Evolutionary conservation across 140 eudicot species (phyloP), one percentile per base, ranked within the genome.

Genomic region (Flaveria floridana): DNA sequence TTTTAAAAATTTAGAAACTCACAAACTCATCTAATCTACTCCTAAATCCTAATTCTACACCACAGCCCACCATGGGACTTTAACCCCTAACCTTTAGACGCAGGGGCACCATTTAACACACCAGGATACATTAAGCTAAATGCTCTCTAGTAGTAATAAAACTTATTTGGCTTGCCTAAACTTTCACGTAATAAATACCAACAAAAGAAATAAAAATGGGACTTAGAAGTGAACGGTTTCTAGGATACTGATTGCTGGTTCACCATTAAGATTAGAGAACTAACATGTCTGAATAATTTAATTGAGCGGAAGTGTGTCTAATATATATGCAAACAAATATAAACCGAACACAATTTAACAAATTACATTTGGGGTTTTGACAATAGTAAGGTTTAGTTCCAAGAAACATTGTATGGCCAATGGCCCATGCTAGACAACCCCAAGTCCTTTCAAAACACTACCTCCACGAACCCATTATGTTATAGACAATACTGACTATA

Each of bases 381-480:
- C 41, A 34, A 4, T 34, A 6, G 41, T 34, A 48, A 48, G 55
- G 55, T 61, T 61, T 61, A 12, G 67, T 13, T 23, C 37, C 15
- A 21, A 11, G 23, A 11, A 58, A 23, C 65, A 30, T 10, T 20
- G 10, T 9, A 13, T 15, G 34, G 34, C 37, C n/a, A 12, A 48
- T 48, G 55, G 65, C 65, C 37, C 30, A 13, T 48, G 55, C 16
- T 48, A 12, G 65, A 20, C 34, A 57, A 58, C 65, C 65, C 34
- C 55, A 48, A 48, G 55, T 13, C 55, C 55, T 10, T 28, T 3
- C 37, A 28, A 72, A 23, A 73, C 78, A 73, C 58, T 23, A 18
- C 37, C 55, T 71, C 65, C 65, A 51, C 16, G 5, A 52, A 13
- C 63, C 8, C 18, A 16, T 51, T 51, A 15, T 18, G 34, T 68